Base-by-base conservation (phyloP, 768 basidiomycete species). In the Collybiopsis luxurians region DNA sequence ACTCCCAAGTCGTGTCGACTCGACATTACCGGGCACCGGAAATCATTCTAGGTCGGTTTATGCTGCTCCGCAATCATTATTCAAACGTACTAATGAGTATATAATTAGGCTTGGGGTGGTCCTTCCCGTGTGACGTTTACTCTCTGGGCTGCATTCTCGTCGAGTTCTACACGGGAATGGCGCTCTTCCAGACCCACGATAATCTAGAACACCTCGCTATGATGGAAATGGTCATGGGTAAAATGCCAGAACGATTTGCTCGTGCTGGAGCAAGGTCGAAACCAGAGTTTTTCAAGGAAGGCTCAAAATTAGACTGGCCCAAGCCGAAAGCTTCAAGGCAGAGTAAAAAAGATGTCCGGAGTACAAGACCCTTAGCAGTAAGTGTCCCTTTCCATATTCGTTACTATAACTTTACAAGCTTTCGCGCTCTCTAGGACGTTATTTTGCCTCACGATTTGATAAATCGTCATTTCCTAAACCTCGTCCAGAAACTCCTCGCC, bases 181-280 rank as follows among this genome's bases (percentile, higher is more conserved):
- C 97, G 7, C 82, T 99, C n/a, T 99, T 97, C 75, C 97, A 99
- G 72, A 98, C 97, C 0, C 97, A 98, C 66, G 96, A 98, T 73
- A 98, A 99, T 69, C 82, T 98, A 9, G 97, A 99, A 70, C 97
- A 99, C 72, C 84, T 99, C 13, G 97, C 96, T 39, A 99, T 99
- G 97, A 99, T 99, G 97, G 95, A 98, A 70, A 88, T 91, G 70
- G 97, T 98, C 38, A 98, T 98, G 91, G 96, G 96, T 57, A 92
- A 90, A 75, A 95, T 98, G 89, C 92, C 95, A 0, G 86, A 90
- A 50, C 85, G 87, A 4, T 93, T 96, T 67, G 84, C 85, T 38
- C 81, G 88, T 42, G 79, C 81, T 43, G 89, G 88, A 17, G 84
- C 87, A 9, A 81, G 89, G 46, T 83, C 86, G 49, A 95, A 95